A percentile compares a stretch with the other conserved stretches of the same genome.
These are phyloP conservation scores for Phaffia rhodozyma DNA, from an alignment of 1,284 basidiomycete species.

Conservation along the genomic window DNA sequence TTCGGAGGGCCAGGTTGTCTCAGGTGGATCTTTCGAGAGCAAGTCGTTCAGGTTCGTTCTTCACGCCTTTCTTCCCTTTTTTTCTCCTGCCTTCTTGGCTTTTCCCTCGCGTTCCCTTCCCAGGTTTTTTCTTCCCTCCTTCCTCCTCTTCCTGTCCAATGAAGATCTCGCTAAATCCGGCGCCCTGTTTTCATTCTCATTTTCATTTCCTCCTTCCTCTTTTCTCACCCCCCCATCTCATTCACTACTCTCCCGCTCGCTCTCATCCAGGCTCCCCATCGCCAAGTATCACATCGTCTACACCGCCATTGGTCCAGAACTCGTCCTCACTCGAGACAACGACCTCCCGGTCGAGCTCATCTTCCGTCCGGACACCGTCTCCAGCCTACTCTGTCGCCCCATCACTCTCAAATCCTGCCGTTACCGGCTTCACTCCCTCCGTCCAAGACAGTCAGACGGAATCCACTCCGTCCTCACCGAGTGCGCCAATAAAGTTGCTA, in stretches of 20 bases:
- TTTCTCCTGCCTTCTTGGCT: neutral
- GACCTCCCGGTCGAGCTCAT: neutral
- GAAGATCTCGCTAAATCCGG: neutral
- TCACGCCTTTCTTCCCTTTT: neutral
- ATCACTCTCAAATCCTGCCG: neutral
- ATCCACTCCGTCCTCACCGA: neutral
- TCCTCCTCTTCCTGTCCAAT: neutral
- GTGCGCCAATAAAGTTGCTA: neutral
- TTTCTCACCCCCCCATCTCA: neutral
- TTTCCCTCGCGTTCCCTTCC: neutral
- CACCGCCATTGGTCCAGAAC: neutral
- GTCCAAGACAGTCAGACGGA: neutral
- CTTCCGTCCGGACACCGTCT: conserved; percentile 5
- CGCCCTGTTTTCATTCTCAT: neutral
- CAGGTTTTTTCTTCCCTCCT: neutral
- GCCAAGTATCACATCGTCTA: neutral
- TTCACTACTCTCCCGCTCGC: neutral
- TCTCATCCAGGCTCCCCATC: neutral
- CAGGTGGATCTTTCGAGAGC: too few species aligned
- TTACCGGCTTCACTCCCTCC: neutral
- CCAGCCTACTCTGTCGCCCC: conserved; percentile 1
- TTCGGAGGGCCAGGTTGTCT: too few species aligned
- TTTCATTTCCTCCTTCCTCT: neutral
- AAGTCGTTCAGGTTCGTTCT: neutral
- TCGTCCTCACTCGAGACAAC: neutral